A percentile compares a stretch with the other conserved stretches of the same genome.
Evolutionary conservation across 345 rosid genomes (phyloP).

Genomic region (Durio zibethinus): DNA sequence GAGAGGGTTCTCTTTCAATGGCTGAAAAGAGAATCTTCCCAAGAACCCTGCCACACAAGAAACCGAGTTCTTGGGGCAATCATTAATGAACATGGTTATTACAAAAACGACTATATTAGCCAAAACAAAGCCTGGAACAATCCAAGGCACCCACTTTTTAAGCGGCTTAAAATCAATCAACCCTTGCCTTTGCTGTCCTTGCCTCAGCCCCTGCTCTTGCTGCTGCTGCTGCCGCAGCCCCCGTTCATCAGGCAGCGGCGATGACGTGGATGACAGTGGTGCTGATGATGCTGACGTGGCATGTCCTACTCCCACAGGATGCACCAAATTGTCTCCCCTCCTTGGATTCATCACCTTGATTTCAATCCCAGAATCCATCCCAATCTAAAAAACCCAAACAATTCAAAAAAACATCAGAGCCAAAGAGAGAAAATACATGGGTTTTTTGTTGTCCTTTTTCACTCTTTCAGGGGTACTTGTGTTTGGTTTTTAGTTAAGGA

Average conservation of each 20-base stretch:
- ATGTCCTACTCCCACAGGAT: slow-evolving; percentile 19
- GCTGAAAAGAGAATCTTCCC: slow-evolving; percentile 86
- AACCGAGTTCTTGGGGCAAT: slow-evolving; percentile 64
- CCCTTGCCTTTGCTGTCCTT: background rate
- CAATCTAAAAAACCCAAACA: slow-evolving; percentile 23
- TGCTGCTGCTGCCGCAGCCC: background rate
- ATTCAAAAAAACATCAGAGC: background rate
- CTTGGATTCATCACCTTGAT: slow-evolving; percentile 46
- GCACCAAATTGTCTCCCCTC: slow-evolving; percentile 7
- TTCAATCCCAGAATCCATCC: slow-evolving; percentile 36
- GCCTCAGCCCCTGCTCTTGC: slow-evolving; percentile 11
- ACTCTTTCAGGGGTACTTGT: background rate
- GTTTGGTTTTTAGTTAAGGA: background rate
- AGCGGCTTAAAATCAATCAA: slow-evolving; percentile 45
- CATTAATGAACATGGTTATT: slow-evolving; percentile 68
- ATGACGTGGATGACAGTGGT: background rate
- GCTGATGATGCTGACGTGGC: background rate
- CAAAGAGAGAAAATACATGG: background rate
- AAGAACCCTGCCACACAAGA: slow-evolving; percentile 56
- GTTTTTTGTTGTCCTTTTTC: background rate
- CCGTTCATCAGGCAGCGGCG: background rate
- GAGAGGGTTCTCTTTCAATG: slow-evolving; percentile 83
- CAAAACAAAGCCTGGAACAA: slow-evolving; percentile 66
- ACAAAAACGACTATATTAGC: slow-evolving; percentile 54
- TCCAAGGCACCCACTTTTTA: slow-evolving; percentile 69